Conservation (phyloP, 2,329 filamentous ascomycete species). For the Thelonectria blattea region DNA sequence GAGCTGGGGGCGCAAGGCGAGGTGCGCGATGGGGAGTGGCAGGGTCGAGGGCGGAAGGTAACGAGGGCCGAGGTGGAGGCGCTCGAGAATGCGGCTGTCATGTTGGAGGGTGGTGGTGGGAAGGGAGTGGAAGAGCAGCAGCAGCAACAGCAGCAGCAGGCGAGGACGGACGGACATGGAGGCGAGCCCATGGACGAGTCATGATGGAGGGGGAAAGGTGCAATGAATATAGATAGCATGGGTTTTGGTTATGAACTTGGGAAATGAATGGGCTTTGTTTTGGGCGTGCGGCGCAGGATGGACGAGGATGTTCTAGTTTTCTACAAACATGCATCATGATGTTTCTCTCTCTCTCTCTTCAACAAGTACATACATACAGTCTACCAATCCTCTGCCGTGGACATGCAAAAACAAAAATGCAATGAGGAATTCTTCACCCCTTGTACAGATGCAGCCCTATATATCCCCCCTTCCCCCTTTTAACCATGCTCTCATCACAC, state of each 20-base stretch:
- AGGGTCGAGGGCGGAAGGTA: constrained; percentile 58
- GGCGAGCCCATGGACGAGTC: constrained; percentile 42
- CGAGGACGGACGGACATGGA: background rate
- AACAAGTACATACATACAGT: constrained; percentile 31
- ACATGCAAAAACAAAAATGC: constrained; percentile 20
- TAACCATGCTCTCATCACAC: background rate
- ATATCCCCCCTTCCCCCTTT: constrained; percentile 6
- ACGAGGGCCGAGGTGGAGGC: constrained; percentile 62
- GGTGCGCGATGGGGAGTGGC: constrained; percentile 69
- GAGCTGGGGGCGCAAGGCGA: constrained; percentile 68
- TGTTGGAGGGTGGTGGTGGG: constrained; percentile 45
- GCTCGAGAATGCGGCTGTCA: constrained; percentile 56
- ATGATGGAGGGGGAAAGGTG: constrained; percentile 3
- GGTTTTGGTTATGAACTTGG: background rate
- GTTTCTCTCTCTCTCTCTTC: constrained; percentile 14
- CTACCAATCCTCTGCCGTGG: constrained; percentile 12
- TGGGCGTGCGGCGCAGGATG: constrained; percentile 25
- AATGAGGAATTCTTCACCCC: constrained; percentile 30
- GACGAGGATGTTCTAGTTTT: constrained; percentile 16
- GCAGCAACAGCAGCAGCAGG: background rate
- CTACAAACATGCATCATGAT: constrained; percentile 2
- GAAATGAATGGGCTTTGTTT: background rate
- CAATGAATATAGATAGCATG: background rate
- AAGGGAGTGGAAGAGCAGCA: background rate
- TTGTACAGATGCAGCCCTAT: constrained; percentile 18